These are phyloP conservation scores for Salix arbutifolia DNA, from an alignment of 345 rosid genomes.

Conservation along the genomic window DNA sequence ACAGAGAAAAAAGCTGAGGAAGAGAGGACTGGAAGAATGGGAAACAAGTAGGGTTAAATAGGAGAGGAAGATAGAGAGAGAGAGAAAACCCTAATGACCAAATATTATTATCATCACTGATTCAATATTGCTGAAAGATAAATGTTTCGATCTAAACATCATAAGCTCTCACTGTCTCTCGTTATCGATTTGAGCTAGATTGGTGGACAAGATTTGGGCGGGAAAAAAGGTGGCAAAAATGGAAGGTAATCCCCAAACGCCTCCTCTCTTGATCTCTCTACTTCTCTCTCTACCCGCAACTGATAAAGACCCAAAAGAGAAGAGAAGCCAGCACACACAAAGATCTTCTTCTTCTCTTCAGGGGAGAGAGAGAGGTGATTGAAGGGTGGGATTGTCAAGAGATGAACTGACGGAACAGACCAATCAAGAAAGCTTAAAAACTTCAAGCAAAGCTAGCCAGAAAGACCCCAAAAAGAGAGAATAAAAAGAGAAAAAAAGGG, in stretches of 20 bases:
- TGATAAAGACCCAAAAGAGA: constrained; percentile 38
- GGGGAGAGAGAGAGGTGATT: not conserved
- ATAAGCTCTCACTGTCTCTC: constrained; percentile 41
- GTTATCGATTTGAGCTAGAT: constrained; percentile 41
- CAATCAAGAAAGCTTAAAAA: constrained; percentile 19
- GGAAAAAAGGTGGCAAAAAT: constrained; percentile 34
- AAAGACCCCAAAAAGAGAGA: constrained; percentile 19
- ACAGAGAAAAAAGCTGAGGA: constrained; percentile 8
- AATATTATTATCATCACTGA: constrained; percentile 6
- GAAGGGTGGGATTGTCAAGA: constrained; percentile 13
- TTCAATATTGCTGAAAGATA: constrained; percentile 4
- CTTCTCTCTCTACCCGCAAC: constrained; percentile 47
- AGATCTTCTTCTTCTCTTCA: not conserved
- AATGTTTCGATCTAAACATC: constrained; percentile 22
- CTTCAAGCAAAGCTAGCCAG: not conserved
- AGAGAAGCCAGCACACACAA: not conserved
- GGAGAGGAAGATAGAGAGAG: not conserved
- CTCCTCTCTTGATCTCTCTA: not conserved
- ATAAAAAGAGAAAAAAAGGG: not conserved
- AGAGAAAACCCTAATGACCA: constrained; percentile 37
- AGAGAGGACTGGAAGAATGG: constrained; percentile 33
- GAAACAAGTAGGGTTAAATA: constrained; percentile 37
- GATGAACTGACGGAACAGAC: constrained; percentile 27
- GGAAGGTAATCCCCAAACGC: not conserved
- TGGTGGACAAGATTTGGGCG: constrained; percentile 49